phyloP scores from a whole-genome alignment of 257 asterid species.

The Anisodus tanguticus region DNA sequence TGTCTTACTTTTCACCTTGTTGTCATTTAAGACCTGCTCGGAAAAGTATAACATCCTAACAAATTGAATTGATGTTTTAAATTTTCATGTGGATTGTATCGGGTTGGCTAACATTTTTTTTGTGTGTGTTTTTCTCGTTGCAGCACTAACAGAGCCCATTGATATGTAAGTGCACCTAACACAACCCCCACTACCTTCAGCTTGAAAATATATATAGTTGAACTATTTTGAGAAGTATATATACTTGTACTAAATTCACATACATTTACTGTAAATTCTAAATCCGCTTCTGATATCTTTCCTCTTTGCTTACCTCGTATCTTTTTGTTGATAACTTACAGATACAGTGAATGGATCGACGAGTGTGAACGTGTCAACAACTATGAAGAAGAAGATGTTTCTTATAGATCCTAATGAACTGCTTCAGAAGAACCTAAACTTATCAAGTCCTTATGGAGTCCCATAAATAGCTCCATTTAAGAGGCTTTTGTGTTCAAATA shows the following conservation, averaged over 20 bases:
- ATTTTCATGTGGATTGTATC: neutral
- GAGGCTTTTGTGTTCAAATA: neutral
- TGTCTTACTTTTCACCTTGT: neutral
- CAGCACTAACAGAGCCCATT: constrained; percentile 83
- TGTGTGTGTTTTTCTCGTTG: constrained; percentile 28
- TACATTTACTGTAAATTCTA: neutral
- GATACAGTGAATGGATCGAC: constrained; percentile 95
- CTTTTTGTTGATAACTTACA: constrained; percentile 32
- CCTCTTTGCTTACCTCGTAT: neutral
- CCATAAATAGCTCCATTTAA: neutral
- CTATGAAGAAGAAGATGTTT: constrained; percentile 66
- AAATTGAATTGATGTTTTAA: neutral
- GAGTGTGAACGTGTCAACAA: constrained; percentile 90
- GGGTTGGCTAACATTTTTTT: constrained; percentile 13
- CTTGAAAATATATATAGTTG: neutral
- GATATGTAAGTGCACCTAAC: constrained; percentile 59
- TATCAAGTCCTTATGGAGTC: neutral
- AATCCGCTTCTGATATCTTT: neutral
- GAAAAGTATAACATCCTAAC: neutral
- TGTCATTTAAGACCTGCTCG: neutral
- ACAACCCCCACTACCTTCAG: neutral
- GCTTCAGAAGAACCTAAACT: constrained; percentile 14
- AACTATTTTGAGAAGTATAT: neutral
- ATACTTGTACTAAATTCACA: neutral
- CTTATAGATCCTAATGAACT: constrained; percentile 24